Conservation (phyloP, 1,284 basidiomycete genomes). For the Takashimella tepidaria region DNA sequence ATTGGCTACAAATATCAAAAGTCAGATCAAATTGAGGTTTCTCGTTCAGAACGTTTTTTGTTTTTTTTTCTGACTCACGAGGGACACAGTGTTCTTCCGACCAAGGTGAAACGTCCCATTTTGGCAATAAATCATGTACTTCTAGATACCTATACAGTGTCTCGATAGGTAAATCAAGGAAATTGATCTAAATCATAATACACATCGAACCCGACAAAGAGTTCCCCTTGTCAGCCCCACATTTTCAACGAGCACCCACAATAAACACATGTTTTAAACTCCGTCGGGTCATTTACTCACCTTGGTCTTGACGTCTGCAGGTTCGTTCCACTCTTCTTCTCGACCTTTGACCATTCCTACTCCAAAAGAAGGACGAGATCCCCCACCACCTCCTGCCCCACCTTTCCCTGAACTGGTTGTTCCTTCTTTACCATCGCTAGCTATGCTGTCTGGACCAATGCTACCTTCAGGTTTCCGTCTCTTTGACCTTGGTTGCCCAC, state of each 20-base stretch:
- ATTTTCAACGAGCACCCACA: not conserved
- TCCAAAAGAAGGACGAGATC: constrained; percentile 11
- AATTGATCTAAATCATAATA: constrained; percentile 34
- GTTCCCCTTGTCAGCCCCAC: not conserved
- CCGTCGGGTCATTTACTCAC: constrained; percentile 20
- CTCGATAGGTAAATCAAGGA: constrained; percentile 39
- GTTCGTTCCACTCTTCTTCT: constrained; percentile 37
- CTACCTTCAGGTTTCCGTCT: constrained; percentile 34
- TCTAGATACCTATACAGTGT: constrained; percentile 42
- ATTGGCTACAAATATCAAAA: constrained; percentile 20
- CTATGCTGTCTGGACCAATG: constrained; percentile 13
- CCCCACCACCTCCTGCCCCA: constrained; percentile 5
- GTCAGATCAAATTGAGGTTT: not conserved
- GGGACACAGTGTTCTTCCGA: constrained; percentile 40
- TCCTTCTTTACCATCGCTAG: constrained; percentile 4
- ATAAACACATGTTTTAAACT: not conserved
- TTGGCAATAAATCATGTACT: constrained; percentile 37
- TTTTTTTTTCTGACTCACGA: too few relatives aligned
- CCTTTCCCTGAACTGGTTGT: not conserved
- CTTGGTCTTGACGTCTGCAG: constrained; percentile 39
- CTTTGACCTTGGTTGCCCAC: constrained; percentile 24
- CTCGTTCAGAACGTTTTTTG: constrained; percentile 10
- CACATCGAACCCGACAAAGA: not conserved
- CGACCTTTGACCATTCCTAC: constrained; percentile 27
- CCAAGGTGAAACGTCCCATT: constrained; percentile 43